Base-by-base conservation (phyloP, 1,284 basidiomycete species). In the Cystobasidiaceae sp. region DNA sequence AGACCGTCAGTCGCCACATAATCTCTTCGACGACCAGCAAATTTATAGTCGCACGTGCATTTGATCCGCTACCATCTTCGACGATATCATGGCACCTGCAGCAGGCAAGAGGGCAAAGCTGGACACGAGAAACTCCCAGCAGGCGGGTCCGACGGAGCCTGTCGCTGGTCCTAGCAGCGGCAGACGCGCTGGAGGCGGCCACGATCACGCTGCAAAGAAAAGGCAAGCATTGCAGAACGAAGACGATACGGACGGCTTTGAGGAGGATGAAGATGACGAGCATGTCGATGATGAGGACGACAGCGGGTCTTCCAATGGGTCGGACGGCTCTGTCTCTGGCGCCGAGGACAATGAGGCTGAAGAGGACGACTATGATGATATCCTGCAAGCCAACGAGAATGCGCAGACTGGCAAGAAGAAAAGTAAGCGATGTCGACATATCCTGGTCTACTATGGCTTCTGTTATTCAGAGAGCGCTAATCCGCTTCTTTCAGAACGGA, bases 351-450 rank as follows among this genome's bases (percentile, higher is more conserved):
- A n/a, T n/a, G n/a, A n/a, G n/a, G n/a, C n/a, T n/a, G 67, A 70
- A 4, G 54, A 57, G 13, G 54, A 58, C 30, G 63, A 66, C 34
- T 54, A 66, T 19, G 61, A 64, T 32, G 61, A 54, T 28, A 64
- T 64, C 41, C 66, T 71, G 32, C 51, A 62, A 15, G 71, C 69
- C 48, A 63, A 70, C 28, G 69, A 69, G 21, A 66, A 72, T 3
- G 70, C 65, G 4, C 58, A 69, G 21, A 8, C 52, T 25, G 41
- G 48, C 27, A 27, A 49, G 32, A 66, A 66, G 55, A 66, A 66
- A 30, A 66, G 55, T 55, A 19, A 17, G 51, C 21, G 54, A 17
- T 1, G 17, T 30, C 23, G 23, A 9, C 43, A 49, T 4, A 28
- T 52, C 17, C 34, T 7, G 49, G 13, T n/a, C 28, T 45, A 4